Conservation (phyloP, 306 rosid genomes). For the Cucurbita maxima region DNA sequence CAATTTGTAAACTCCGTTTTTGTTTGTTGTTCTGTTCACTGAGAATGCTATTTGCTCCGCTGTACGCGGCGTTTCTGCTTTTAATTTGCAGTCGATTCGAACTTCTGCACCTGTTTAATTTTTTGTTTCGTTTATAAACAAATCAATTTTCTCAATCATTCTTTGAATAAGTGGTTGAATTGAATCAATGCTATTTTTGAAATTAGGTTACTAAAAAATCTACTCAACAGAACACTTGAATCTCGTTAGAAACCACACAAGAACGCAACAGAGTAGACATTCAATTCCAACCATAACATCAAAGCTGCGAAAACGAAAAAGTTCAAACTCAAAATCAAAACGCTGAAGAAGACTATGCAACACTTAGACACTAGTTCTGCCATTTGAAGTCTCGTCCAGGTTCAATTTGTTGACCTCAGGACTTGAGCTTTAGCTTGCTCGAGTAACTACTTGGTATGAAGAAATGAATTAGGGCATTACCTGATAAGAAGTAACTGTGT, state of each 20-base stretch:
- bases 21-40: constrained; percentile 79
- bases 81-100: constrained; percentile 57
- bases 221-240: no score
- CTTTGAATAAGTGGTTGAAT: no score
- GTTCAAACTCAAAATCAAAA: background rate
- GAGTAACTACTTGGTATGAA: background rate
- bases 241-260: no score
- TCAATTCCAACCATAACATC: background rate
- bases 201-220: background rate
- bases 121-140: background rate
- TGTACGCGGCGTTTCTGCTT: constrained; percentile 50
- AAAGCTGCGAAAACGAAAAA: background rate
- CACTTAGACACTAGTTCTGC: background rate
- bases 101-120: constrained; percentile 60
- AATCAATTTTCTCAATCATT: background rate
- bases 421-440: background rate
- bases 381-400: background rate
- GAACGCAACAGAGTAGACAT: background rate
- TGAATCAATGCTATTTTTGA: background rate
- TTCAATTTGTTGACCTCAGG: background rate
- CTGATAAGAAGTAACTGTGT: constrained; percentile 74
- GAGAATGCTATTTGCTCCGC: constrained; percentile 65
- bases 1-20: constrained; percentile 56
- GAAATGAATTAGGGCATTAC: constrained; percentile 13
- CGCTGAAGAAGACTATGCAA: no score